Percentiles rank a stretch among this genome's conserved stretches.
Evolutionary conservation across 768 basidiomycete species (phyloP).

Genomic region (Mrakia gelida): DNA sequence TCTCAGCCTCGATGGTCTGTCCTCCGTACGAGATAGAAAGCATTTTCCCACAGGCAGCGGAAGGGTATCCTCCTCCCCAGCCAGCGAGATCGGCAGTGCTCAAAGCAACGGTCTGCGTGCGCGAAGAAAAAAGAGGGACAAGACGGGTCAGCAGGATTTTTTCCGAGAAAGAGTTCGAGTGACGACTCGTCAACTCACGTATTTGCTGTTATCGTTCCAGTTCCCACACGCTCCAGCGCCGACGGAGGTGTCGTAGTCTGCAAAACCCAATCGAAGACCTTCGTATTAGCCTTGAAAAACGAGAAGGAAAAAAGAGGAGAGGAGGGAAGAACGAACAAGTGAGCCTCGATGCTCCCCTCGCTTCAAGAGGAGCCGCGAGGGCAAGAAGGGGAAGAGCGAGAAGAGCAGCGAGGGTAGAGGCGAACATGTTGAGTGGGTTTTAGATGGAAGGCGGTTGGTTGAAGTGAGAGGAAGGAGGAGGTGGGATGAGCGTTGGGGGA

Average conservation of each 20-base stretch:
- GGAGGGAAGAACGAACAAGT: background rate
- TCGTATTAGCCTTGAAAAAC: background rate
- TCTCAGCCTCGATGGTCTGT: background rate
- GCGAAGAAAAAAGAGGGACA: background rate
- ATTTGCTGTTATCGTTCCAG: constrained; percentile 1
- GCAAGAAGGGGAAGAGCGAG: constrained; percentile 9
- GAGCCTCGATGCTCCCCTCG: background rate
- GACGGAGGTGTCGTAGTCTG: constrained; percentile 19
- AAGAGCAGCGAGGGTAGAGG: constrained; percentile 3
- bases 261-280: background rate
- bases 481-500: too few relatives aligned
- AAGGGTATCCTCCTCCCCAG: constrained; percentile 19
- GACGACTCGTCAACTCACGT: constrained; percentile 3
- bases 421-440: background rate
- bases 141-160: background rate
- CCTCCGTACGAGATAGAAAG: background rate
- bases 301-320: background rate
- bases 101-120: constrained; percentile 1
- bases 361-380: constrained; percentile 10
- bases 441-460: background rate
- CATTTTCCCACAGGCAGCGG: constrained; percentile 9
- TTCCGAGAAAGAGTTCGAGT: background rate
- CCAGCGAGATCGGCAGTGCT: constrained; percentile 3
- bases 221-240: constrained; percentile 14
- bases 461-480: background rate